Evolutionary conservation across 306 rosid genomes (phyloP), one percentile per base, ranked within the genome.

Genomic region (Pterocarpus santalinus): DNA sequence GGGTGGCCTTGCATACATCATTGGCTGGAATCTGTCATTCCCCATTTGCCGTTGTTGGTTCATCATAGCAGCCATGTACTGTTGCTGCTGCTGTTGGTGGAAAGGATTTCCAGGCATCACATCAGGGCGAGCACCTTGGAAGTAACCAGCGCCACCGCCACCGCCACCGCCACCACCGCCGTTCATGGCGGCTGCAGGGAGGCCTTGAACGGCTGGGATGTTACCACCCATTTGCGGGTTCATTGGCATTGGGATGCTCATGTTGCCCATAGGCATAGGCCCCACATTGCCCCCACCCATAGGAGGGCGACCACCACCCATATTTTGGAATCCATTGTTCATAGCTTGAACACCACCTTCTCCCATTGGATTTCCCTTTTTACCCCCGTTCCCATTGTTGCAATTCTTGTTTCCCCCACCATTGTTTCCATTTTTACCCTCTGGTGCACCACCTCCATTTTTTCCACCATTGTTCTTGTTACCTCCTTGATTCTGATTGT

Each of bases 1-100:
- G 0, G 95, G 91, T 0, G 91, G 93, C 49, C 90, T 79, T 0
- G 91, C 88, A 39, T 95, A 95, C 94, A 93, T 90, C 98, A 95
- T 91, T 2, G 97, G 91, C 28, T 91, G 97, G 75, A 91, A 90
- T 78, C 97, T 89, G 4, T 94, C 95, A 49, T 91, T 88, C 7
- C 87, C 95, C 72, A 86, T 83, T 15, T 80, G 87, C 1, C 90
- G 56, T 67, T 86, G 98, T 52, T 93, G 97, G 80, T 87, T 87
- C 93, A 92, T 90, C 87, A 88, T 68, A 7, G 90, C 90, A 0
- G 90, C 87, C 82, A 88, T 32, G 67, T 81, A 84, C 57, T 92
- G 97, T 38, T 87, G 90, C 6, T 86, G 86, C 47, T 89, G 91
- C 4, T 89, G 75, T 5, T 17, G 47, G 0, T 92, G 91, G 81